Evolutionary conservation across 176 grass and related monocot species (phyloP).

Genomic region (Urochloa ruziziensis): DNA sequence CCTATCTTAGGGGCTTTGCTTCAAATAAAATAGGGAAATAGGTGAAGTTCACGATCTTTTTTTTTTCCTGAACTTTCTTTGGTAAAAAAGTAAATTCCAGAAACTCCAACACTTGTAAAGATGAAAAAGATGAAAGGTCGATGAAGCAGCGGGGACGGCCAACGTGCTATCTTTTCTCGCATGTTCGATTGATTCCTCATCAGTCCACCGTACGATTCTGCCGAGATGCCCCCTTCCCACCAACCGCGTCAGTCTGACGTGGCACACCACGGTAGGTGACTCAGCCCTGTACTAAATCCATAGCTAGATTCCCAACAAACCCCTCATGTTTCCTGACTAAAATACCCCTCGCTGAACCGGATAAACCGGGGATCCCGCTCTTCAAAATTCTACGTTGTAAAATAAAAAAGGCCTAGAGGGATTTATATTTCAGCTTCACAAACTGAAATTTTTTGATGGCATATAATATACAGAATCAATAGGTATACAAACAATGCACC

Average conservation of each 20-base stretch:
- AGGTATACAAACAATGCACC: background rate
- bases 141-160: background rate
- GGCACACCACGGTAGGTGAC: conserved; percentile 40
- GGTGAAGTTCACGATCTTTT: too few species aligned
- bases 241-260: conserved; percentile 29
- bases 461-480: background rate
- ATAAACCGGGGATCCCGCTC: background rate
- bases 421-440: too few species aligned
- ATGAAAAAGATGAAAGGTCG: background rate
- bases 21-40: background rate
- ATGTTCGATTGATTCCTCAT: background rate
- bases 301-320: background rate
- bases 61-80: background rate
- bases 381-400: background rate
- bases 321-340: background rate
- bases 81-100: background rate
- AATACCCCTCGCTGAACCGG: background rate
- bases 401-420: too few species aligned
- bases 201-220: background rate
- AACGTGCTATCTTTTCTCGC: background rate
- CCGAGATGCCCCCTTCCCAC: conserved; percentile 15
- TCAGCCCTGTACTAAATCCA: conserved; percentile 25
- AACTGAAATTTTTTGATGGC: background rate
- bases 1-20: background rate
- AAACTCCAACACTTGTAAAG: background rate